These are phyloP conservation scores for Fusarium tuaranense DNA, from an alignment of 2,329 filamentous ascomycete genomes.

Conservation along the genomic window DNA sequence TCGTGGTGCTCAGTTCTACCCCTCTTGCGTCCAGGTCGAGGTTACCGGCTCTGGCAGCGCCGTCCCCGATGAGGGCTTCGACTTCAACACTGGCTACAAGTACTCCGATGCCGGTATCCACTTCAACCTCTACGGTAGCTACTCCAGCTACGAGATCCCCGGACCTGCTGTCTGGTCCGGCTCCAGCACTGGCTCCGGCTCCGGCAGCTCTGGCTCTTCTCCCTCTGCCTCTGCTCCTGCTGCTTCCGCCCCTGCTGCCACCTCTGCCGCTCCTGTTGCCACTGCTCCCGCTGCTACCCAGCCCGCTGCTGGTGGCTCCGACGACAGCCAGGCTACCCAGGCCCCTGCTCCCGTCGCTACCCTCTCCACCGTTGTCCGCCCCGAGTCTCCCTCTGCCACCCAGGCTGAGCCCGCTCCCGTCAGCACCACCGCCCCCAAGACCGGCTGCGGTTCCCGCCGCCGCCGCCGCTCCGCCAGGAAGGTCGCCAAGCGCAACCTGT, in stretches of 20 bases:
- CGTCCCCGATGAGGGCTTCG: conserved; percentile 55
- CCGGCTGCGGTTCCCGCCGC: conserved; percentile 38
- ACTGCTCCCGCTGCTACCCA: conserved; percentile 20
- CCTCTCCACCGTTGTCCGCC: conserved; percentile 39
- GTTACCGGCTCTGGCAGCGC: conserved; percentile 61
- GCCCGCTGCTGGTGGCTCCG: conserved; percentile 16
- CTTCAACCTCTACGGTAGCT: conserved; percentile 66
- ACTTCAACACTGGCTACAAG: conserved; percentile 67
- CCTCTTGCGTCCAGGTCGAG: conserved; percentile 70
- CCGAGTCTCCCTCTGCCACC: conserved; percentile 23
- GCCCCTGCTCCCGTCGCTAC: conserved; percentile 23
- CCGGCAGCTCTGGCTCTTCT: conserved; percentile 3
- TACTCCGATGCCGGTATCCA: conserved; percentile 67
- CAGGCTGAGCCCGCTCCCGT: conserved; percentile 24
- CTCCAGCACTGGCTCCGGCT: conserved; percentile 26
- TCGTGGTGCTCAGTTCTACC: conserved; percentile 60
- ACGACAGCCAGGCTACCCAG: background rate
- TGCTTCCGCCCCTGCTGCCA: conserved; percentile 1
- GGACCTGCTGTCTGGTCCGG: conserved; percentile 50
- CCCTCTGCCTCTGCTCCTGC: background rate
- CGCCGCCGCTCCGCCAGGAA: conserved; percentile 38
- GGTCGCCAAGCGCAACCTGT: conserved; percentile 21
- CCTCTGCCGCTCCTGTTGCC: background rate
- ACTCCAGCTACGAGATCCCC: conserved; percentile 49
- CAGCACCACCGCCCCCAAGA: conserved; percentile 29